Conservation (phyloP, 306 rosid species). For the Corylus avellana region DNA sequence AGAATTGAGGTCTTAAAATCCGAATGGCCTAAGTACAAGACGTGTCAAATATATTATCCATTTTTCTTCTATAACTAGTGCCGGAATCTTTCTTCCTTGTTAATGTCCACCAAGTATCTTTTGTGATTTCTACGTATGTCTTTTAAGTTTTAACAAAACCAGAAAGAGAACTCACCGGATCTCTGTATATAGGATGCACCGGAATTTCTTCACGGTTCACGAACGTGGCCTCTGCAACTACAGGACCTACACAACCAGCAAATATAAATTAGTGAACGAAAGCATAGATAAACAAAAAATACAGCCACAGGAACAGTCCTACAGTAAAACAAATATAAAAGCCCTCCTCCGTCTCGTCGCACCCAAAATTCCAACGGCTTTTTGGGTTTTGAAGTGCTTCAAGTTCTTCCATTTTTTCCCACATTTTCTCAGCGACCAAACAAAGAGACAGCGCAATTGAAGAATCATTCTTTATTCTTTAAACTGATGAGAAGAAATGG, state of each 20-base stretch:
- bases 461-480: not conserved
- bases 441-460: not conserved
- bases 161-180: constrained; percentile 65
- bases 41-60: too few relatives aligned
- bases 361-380: not conserved
- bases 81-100: not conserved
- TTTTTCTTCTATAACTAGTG: not conserved
- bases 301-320: constrained; percentile 11
- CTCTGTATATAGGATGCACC: constrained; percentile 85
- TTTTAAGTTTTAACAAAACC: not conserved
- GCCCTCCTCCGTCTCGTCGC: not conserved
- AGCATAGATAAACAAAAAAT: not conserved
- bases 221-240: constrained; percentile 93
- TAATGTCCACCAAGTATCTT: not conserved
- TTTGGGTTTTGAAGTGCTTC: not conserved
- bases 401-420: not conserved
- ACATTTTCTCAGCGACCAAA: not conserved
- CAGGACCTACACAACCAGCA: constrained; percentile 77
- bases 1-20: too few relatives aligned
- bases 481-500: not conserved
- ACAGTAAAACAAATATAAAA: not conserved
- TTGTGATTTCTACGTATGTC: too few relatives aligned
- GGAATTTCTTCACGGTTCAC: constrained; percentile 95
- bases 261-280: not conserved
- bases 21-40: too few relatives aligned